Conservation (phyloP, 106 monocot genomes). For the Xerophyta viscosa region DNA sequence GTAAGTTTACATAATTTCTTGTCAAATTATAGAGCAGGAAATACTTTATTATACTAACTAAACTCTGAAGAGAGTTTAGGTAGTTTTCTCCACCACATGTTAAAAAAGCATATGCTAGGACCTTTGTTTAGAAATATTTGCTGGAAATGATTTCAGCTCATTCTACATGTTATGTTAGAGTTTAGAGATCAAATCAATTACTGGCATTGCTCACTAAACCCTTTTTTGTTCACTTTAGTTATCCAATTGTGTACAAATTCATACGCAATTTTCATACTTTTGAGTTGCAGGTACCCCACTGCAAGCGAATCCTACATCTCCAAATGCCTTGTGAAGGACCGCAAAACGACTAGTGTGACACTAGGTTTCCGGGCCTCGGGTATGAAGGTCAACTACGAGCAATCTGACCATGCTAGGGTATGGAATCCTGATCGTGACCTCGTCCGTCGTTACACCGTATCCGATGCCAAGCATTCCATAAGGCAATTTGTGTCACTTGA, state of each 20-base stretch:
- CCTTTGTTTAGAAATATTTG: too few relatives aligned
- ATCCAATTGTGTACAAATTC: neutral
- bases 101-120: too few relatives aligned
- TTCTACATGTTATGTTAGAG: too few relatives aligned
- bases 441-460: slow-evolving; percentile 6
- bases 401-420: neutral
- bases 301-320: too few relatives aligned
- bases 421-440: slow-evolving; percentile 11
- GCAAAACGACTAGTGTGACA: slow-evolving; percentile 29
- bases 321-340: slow-evolving; percentile 42
- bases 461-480: slow-evolving; percentile 14
- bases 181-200: too few relatives aligned
- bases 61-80: too few relatives aligned
- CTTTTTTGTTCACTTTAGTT: neutral
- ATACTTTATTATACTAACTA: too few relatives aligned
- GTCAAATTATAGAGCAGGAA: too few relatives aligned
- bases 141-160: too few relatives aligned
- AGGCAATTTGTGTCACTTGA: slow-evolving; percentile 22
- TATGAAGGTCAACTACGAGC: slow-evolving; percentile 24
- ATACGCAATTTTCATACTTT: neutral
- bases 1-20: too few relatives aligned
- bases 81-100: too few relatives aligned
- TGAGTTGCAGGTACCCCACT: too few relatives aligned
- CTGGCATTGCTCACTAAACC: neutral
- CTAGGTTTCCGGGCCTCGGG: slow-evolving; percentile 76